Percentiles rank a stretch among this genome's conserved stretches.
Evolutionary conservation across 2,329 filamentous ascomycete species (phyloP).

Genomic region (Fusarium heterosporum): DNA sequence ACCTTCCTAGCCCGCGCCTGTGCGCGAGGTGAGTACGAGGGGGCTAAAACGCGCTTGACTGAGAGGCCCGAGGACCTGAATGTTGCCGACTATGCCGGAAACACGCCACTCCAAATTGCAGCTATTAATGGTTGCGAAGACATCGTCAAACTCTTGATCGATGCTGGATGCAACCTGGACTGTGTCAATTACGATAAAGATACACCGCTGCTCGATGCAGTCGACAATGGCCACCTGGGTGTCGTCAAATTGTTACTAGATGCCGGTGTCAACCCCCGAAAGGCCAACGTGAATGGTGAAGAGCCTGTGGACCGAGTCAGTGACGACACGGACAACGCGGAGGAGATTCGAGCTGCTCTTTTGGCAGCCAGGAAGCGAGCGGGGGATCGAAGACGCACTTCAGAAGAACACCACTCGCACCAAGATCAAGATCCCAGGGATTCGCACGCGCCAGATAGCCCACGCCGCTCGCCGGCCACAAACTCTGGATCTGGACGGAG

Average conservation of each 20-base stretch:
- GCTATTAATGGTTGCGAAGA: conserved; percentile 86
- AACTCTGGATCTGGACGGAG: conserved; percentile 59
- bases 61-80: conserved; percentile 91
- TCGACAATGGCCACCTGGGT: conserved; percentile 92
- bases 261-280: conserved; percentile 90
- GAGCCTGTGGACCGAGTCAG: conserved; percentile 88
- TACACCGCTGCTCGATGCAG: conserved; percentile 93
- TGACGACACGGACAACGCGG: conserved; percentile 79
- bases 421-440: conserved; percentile 63
- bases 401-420: conserved; percentile 66
- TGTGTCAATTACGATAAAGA: conserved; percentile 85
- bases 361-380: conserved; percentile 69
- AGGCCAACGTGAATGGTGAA: conserved; percentile 91
- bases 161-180: conserved; percentile 86
- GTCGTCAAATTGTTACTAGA: conserved; percentile 87
- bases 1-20: conserved; percentile 92
- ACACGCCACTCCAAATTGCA: conserved; percentile 94
- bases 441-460: conserved; percentile 68
- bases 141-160: conserved; percentile 88
- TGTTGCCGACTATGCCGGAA: conserved; percentile 92
- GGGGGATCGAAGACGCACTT: conserved; percentile 65
- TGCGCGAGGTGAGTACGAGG: conserved; percentile 84
- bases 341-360: conserved; percentile 79
- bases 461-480: conserved; percentile 66
- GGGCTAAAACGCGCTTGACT: conserved; percentile 77